phyloP scores from a whole-genome alignment of 441 rosid species.

The Erodium moschatum region DNA sequence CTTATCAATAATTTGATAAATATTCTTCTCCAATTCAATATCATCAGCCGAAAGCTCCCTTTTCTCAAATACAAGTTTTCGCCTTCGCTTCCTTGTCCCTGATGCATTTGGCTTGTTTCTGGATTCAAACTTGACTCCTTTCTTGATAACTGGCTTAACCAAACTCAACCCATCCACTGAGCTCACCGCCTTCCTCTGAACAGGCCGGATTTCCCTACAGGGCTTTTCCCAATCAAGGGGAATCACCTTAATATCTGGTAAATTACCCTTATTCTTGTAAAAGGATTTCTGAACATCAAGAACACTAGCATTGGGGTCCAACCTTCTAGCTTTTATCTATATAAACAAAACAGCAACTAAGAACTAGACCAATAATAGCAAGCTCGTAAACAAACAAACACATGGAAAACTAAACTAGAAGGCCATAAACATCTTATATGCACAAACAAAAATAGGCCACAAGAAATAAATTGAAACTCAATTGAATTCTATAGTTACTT shows the following conservation, averaged over 20 bases:
- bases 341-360: conserved; percentile 16
- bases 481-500: no score
- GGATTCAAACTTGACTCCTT: conserved; percentile 48
- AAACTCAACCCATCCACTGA: conserved; percentile 50
- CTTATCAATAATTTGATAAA: no score
- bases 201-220: background rate
- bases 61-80: conserved; percentile 27
- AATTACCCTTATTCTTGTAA: conserved; percentile 64
- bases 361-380: background rate
- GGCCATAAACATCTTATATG: no score
- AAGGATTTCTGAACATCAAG: conserved; percentile 70
- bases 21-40: no score
- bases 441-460: no score
- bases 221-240: conserved; percentile 44
- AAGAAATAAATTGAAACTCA: no score
- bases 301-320: conserved; percentile 63
- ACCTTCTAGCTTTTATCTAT: conserved; percentile 71
- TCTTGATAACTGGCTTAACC: conserved; percentile 60
- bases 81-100: conserved; percentile 35
- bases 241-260: conserved; percentile 44
- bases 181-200: conserved; percentile 29
- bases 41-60: conserved; percentile 8
- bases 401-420: no score
- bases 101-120: conserved; percentile 30
- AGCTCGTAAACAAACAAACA: no score